Evolutionary conservation across 257 asterid species (phyloP).

Genomic region (Solanum chmielewskii): DNA sequence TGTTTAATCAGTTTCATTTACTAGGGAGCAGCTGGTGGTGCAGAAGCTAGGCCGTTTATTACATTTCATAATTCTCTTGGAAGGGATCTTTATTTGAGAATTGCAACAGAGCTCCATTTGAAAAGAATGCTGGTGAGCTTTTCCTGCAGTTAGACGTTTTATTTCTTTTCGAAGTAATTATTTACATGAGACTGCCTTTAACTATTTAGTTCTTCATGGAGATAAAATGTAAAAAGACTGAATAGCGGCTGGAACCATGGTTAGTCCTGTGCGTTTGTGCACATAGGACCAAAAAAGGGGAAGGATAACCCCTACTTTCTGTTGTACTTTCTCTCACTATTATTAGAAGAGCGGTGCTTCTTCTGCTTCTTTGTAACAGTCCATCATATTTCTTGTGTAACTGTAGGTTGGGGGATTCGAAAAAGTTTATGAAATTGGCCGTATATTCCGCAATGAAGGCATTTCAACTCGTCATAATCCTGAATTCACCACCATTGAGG

Average conservation of each 20-base stretch:
- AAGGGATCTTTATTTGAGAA: constrained; percentile 90
- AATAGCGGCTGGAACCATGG: not conserved
- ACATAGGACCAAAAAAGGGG: not conserved
- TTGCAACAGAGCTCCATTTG: constrained; percentile 96
- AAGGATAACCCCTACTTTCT: not conserved
- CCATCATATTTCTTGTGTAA: not conserved
- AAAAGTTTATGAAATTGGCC: constrained; percentile 90
- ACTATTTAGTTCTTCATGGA: not conserved
- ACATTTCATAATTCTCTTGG: constrained; percentile 97
- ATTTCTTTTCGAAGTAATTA: not conserved
- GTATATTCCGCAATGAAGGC: constrained; percentile 95
- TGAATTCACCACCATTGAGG: constrained; percentile 98
- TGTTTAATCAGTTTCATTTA: constrained; percentile 17
- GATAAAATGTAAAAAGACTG: not conserved
- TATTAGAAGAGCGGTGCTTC: not conserved
- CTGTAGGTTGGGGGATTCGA: constrained; percentile 95
- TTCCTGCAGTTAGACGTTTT: not conserved
- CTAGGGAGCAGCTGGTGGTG: constrained; percentile 99
- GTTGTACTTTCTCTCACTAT: not conserved
- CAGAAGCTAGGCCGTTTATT: constrained; percentile 98
- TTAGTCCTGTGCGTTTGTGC: not conserved
- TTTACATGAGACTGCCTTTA: not conserved
- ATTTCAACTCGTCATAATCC: constrained; percentile 99
- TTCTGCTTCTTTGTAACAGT: not conserved
- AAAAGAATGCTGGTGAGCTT: constrained; percentile 93